A percentile compares a stretch with the other conserved stretches of the same genome.
phyloP scores from a whole-genome alignment of 2,329 filamentous ascomycete genomes.

The Grosmannia serpens region DNA sequence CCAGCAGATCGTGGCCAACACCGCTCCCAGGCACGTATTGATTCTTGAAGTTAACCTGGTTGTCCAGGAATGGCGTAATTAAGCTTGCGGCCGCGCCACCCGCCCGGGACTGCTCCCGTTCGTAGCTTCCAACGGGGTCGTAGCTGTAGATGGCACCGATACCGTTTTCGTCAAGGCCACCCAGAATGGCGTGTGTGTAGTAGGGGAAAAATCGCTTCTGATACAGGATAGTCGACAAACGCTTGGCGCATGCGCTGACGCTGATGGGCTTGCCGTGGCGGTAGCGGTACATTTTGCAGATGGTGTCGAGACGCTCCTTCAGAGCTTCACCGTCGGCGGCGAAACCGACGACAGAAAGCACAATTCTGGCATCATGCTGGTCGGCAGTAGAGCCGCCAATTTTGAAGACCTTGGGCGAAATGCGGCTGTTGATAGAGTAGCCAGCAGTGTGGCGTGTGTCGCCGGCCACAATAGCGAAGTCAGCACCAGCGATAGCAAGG shows the following conservation, averaged over 20 bases:
- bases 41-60: slow-evolving; percentile 99
- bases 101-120: slow-evolving; percentile 90
- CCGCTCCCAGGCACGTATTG: slow-evolving; percentile 86
- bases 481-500: slow-evolving; percentile 82
- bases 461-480: slow-evolving; percentile 94
- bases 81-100: slow-evolving; percentile 84
- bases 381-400: slow-evolving; percentile 84
- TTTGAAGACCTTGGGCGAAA: slow-evolving; percentile 91
- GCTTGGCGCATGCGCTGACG: slow-evolving; percentile 87
- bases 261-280: slow-evolving; percentile 95
- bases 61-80: slow-evolving; percentile 99
- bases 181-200: slow-evolving; percentile 91
- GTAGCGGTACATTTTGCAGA: slow-evolving; percentile 99
- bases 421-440: slow-evolving; percentile 98
- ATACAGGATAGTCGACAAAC: slow-evolving; percentile 91
- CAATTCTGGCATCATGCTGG: slow-evolving; percentile 73
- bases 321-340: slow-evolving; percentile 89
- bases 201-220: slow-evolving; percentile 98
- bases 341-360: slow-evolving; percentile 91
- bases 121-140: slow-evolving; percentile 95
- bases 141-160: slow-evolving; percentile 93
- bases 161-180: slow-evolving; percentile 87
- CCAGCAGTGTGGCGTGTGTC: slow-evolving; percentile 92
- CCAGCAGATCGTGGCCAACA: slow-evolving; percentile 66
- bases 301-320: slow-evolving; percentile 83